These are phyloP conservation scores for Fusarium bactridioides DNA, from an alignment of 2,329 filamentous ascomycete genomes.

Conservation along the genomic window DNA sequence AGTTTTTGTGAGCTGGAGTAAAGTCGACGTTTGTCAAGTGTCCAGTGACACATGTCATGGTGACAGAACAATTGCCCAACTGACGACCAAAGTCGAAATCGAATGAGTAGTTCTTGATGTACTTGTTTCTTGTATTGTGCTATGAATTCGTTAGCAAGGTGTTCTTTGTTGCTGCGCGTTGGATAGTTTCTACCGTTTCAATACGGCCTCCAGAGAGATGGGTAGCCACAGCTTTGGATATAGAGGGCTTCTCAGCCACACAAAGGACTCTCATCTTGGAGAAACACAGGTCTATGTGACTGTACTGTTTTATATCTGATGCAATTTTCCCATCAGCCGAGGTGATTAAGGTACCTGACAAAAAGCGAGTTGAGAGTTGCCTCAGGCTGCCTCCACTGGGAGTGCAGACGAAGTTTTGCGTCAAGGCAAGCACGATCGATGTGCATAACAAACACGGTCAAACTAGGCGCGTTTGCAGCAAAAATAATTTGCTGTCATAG, in stretches of 20 bases:
- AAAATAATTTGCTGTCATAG: slow-evolving; percentile 22
- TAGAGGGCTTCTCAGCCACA: slow-evolving; percentile 80
- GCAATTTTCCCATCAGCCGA: background rate
- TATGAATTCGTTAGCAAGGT: slow-evolving; percentile 49
- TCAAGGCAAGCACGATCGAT: slow-evolving; percentile 25
- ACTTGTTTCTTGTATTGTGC: slow-evolving; percentile 75
- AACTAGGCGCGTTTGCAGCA: slow-evolving; percentile 11
- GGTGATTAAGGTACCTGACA: background rate
- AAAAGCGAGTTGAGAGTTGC: slow-evolving; percentile 9
- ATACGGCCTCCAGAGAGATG: slow-evolving; percentile 83
- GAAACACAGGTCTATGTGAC: background rate
- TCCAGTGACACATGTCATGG: slow-evolving; percentile 92
- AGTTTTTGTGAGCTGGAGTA: slow-evolving; percentile 74
- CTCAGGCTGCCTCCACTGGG: slow-evolving; percentile 6
- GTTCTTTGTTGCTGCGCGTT: background rate
- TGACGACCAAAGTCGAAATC: slow-evolving; percentile 82
- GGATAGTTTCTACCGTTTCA: slow-evolving; percentile 66
- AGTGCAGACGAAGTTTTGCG: slow-evolving; percentile 2
- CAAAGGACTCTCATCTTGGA: slow-evolving; percentile 60
- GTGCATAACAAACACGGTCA: slow-evolving; percentile 6
- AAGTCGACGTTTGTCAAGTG: slow-evolving; percentile 89
- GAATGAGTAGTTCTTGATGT: slow-evolving; percentile 95
- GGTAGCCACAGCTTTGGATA: slow-evolving; percentile 90
- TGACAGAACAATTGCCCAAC: slow-evolving; percentile 85
- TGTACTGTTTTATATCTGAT: background rate